Evolutionary conservation across 2,329 filamentous ascomycete genomes (phyloP), one percentile per base, ranked within the genome.

Genomic region (Fusarium chaquense): DNA sequence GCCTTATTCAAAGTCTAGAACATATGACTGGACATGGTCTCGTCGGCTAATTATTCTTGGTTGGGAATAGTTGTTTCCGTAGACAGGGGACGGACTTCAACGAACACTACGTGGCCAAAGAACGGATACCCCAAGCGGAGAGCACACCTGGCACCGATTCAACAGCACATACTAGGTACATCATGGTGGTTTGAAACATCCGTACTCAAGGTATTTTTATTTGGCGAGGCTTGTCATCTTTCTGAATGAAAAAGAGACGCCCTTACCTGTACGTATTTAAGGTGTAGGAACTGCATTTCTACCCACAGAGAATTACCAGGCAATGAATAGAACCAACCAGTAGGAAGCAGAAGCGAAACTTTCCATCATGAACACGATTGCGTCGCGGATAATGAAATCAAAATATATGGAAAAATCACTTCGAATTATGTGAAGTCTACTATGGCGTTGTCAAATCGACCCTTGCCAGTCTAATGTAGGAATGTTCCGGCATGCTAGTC

Each of bases 311-410:
- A 10, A 18, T 36, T 5, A 18, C 4, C 16, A 0, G 33, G 33
- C 9, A 2, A 18, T 0, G 18, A 11, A 18, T 12, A n/a, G 4
- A 40, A 8, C n/a, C 1, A 40, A 13, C 4, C n/a, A 40, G n/a
- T 1, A 7, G 2, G 8, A 16, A 11, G 4, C 9, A 6, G 3
- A 12, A 4, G 38, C 9, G 3, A 24, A 9, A 1, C 1, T 5
- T 16, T 24, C 0, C 16, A 22, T 5, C 1, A 22, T 15, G 20
- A 22, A 3, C 4, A 38, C 11, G 36, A 11, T 30, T 30, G 28
- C 28, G 28, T 10, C 28, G 28, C 10, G 28, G 10, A 20, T 12
- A 7, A 5, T 12, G 6, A 2, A 4, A 3, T 12, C 5, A 41
- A 22, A 41, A 4, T 3, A 12, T 5, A 15, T 5, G 8, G 3